Evolutionary conservation across 2,329 filamentous ascomycete genomes (phyloP), one percentile per base, ranked within the genome.

Genomic region (Macrophomina phaseolina): DNA sequence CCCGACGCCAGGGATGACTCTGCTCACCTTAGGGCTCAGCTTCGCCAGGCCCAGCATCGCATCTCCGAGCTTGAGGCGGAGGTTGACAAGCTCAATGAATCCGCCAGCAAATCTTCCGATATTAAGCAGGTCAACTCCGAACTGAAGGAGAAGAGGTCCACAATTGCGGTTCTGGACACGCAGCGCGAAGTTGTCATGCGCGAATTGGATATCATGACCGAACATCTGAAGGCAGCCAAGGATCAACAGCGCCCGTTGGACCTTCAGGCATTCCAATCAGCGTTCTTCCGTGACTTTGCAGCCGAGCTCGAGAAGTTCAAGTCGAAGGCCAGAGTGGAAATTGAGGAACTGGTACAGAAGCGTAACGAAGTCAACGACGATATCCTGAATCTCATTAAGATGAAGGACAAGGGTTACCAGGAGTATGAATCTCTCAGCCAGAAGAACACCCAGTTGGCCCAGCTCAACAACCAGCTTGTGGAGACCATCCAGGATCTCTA

Each of bases 181-280:
- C 93, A 97, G 79, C 93, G 93, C 61, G 94, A 98, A 79, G 94
- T 98, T 77, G 94, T 97, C 80, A 92, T 98, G 73, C 90, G 92
- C 48, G 93, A 98, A 78, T 84, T 98, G 18, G 93, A 97, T 75
- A 90, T 94, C 45, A 86, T 97, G 73, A 94, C 93, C 4, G 92
- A 94, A 53, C 94, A 95, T 75, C 89, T 97, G 23, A 91, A 94
- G 75, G 88, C 88, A 63, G 93, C 93, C 65, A 97, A 97, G 80
- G 90, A 92, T 70, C 91, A 87, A 55, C 91, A 91, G 74, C 88
- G 90, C 64, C 89, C 92, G 5, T 83, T 98, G 68, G 92, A 98
- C 73, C 84, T 94, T 36, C 87, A 88, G 16, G 90, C 92, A 69
- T 80, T 90, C 69, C 88, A 88, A 71, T 88, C 86, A 46, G 82